Conservation (phyloP, 352 stramenopile species). For the Blastocystis sp. region DNA sequence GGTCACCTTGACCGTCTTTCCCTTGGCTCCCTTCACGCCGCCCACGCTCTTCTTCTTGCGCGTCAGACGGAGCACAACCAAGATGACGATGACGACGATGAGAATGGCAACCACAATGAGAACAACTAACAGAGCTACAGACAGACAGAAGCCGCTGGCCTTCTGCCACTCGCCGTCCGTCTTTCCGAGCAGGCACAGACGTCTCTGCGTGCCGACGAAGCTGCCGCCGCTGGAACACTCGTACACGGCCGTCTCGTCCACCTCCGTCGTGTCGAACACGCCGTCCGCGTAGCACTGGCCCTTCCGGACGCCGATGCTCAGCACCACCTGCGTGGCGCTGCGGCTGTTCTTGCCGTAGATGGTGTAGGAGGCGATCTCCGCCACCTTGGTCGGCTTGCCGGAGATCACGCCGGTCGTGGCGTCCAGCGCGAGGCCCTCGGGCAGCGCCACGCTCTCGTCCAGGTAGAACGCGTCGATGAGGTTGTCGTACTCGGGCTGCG, state of each 20-base stretch:
- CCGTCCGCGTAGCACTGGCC: conserved; percentile 13
- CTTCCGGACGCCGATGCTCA: conserved; percentile 7
- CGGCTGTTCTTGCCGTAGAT: conserved; percentile 26
- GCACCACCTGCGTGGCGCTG: neutral
- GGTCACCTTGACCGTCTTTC: neutral
- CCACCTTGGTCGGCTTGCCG: neutral
- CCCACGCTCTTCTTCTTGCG: conserved; percentile 29
- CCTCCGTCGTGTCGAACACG: conserved; percentile 14
- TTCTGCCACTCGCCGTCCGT: conserved; percentile 32
- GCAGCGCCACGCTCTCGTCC: conserved; percentile 6
- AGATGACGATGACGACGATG: conserved; percentile 19
- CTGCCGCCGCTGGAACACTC: conserved; percentile 8
- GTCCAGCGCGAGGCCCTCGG: conserved; percentile 15
- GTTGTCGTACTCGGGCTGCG: neutral
- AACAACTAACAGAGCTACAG: neutral
- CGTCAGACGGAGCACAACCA: neutral
- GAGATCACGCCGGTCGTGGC: conserved; percentile 18
- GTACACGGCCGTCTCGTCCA: conserved; percentile 3
- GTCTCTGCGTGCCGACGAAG: conserved; percentile 30
- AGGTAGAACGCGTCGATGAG: conserved; percentile 21
- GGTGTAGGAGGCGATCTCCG: neutral
- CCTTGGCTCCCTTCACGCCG: neutral
- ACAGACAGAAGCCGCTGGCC: neutral
- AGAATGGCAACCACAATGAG: conserved; percentile 11
- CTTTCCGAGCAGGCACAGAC: neutral